Base-by-base conservation (phyloP, 2,329 filamentous ascomycete genomes). In the Fusarium buxicola region DNA sequence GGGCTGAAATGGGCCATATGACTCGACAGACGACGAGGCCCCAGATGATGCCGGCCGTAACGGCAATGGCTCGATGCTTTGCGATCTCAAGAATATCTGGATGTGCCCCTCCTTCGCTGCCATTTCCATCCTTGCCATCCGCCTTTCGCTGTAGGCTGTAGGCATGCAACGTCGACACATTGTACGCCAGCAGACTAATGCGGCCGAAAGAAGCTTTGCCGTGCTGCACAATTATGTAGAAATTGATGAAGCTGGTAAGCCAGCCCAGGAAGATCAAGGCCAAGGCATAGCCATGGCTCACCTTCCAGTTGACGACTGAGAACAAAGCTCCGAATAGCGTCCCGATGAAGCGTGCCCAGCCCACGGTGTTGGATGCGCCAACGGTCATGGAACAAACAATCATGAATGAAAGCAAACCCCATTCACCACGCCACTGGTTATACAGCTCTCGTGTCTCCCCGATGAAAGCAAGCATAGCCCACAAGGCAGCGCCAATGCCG, bases 371-470 rank as follows among this genome's bases (percentile, higher is more conserved):
- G 13, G 93, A 92, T 5, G 94, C 93, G n/a, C 95, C 95, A 8
- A 97, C 93, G 0, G 94, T 99, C 93, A 97, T 98, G 35, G 91
- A 93, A 73, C 94, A 97, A n/a, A 99, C 95, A 70, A 98, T 88
- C 93, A 98, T 98, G 80, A 97, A 98, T 0, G 93, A 97, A 27
- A 99, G 75, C 1, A 99, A 81, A 12, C 95, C 95, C 95, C 95
- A 99, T 81, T 99, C 95, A 8, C 94, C 94, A 69, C 94, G 85
- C 92, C 94, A 98, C 64, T 91, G 89, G 32, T 87, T 84, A 73
- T 97, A 99, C 4, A 90, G 82, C 0, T 91, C 90, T 52, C 93
- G 83, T 0, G 93, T 96, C 5, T 84, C 80, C 0, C 88, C 84
- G 15, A 97, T 84, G 69, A 97, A 98, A 1, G 95, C 90, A 64